Percentiles rank a stretch among this genome's conserved stretches.
Evolutionary conservation across 2,329 filamentous ascomycete species (phyloP).

Genomic region (Lasiodiplodia sp.): DNA sequence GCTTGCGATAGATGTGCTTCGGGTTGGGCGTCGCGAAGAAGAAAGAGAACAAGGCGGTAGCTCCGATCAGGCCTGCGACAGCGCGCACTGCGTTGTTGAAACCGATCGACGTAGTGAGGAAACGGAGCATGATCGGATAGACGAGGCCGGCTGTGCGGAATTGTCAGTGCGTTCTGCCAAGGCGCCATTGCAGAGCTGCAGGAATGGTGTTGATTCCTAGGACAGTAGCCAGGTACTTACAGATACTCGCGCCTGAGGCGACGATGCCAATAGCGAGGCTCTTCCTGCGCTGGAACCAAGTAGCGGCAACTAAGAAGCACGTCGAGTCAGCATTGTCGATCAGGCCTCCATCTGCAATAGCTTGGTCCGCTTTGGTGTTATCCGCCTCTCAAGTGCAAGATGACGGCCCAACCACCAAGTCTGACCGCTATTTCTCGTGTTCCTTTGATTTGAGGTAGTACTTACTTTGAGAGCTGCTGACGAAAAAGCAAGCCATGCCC

Average conservation of each 20-base stretch:
- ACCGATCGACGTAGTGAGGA: conserved; percentile 50
- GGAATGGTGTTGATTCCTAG: neutral
- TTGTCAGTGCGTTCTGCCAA: conserved; percentile 1
- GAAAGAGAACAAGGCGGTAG: conserved; percentile 52
- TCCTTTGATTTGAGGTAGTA: conserved; percentile 23
- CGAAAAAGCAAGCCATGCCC: conserved; percentile 62
- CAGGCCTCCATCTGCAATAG: conserved; percentile 15
- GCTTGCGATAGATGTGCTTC: conserved; percentile 46
- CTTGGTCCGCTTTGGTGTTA: conserved; percentile 5
- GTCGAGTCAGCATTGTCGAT: conserved; percentile 22
- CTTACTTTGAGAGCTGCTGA: conserved; percentile 59
- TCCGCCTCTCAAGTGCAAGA: neutral
- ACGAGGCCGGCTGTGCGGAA: conserved; percentile 47
- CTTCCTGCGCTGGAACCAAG: conserved; percentile 58
- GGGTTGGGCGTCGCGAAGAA: conserved; percentile 55
- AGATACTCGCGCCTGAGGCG: conserved; percentile 57
- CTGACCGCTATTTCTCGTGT: neutral
- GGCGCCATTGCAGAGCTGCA: neutral
- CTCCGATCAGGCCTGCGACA: conserved; percentile 50
- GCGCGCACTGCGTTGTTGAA: conserved; percentile 55
- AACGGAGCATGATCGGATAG: conserved; percentile 57
- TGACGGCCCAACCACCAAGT: conserved; percentile 2
- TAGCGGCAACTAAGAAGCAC: conserved; percentile 51
- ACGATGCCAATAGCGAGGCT: conserved; percentile 59
- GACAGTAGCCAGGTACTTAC: conserved; percentile 32